Base-by-base conservation (phyloP, 2,329 filamentous ascomycete species). In the Bisporella sp. region DNA sequence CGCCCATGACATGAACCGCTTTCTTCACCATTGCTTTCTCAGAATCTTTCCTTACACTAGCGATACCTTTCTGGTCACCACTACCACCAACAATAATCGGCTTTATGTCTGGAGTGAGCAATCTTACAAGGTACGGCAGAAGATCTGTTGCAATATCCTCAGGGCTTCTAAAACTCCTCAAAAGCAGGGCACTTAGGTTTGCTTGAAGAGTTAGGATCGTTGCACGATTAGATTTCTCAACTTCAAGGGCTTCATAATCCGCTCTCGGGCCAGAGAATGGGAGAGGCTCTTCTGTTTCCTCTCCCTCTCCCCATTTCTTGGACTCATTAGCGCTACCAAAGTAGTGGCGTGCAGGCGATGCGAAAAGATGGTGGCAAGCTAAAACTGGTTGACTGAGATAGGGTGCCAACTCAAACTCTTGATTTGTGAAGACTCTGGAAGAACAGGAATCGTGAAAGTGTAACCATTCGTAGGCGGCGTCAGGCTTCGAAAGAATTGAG, bases 311-410 rank as follows among this genome's bases (percentile, higher is more conserved):
- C 37, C 65, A 72, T 9, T 78, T 75, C n/a, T 74, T 73, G 5
- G 65, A 68, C 9, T 71, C 71, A 29, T 71, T 73, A 66, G 73
- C 73, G 53, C 66, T 70, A 21, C 67, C 71, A 45, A 66, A 63
- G 47, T 64, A 61, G 44, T 61, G 56, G 68, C 62, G 60, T 74
- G 74, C 49, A 76, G 76, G 81, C 0, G 87, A 85, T 4, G 91
- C 88, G 63, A 99, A 99, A 9, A 99, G 77, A 63, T 89, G 77
- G 65, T 99, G 95, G 63, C 95, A 96, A 4, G 89, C 93, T 1
- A 97, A 78, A 12, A 93, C 79, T 0, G 92, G 85, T 58, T 93
- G 87, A 61, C 84, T 88, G 45, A 97, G 78, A 66, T 99, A 99
- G 0, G 89, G 84, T 0, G 79, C 81, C 12, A 99, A 73, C 67